Conservation (phyloP, 768 basidiomycete species). For the Mycena filopes region DNA sequence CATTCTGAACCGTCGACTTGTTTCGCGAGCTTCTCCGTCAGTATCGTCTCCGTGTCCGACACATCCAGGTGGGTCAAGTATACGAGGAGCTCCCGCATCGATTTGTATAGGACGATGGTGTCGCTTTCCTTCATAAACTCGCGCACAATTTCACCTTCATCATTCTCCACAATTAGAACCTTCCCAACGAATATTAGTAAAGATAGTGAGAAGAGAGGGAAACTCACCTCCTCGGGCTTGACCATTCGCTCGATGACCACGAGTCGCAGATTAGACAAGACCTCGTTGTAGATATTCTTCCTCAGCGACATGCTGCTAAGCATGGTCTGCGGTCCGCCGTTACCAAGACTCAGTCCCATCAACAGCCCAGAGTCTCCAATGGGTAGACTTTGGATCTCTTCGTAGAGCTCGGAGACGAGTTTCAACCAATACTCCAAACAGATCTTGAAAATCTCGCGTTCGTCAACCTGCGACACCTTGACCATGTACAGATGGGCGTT, state of each 20-base stretch:
- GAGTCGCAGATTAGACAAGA: conserved; percentile 90
- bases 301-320: conserved; percentile 82
- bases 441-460: conserved; percentile 99
- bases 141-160: conserved; percentile 98
- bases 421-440: conserved; percentile 98
- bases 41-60: conserved; percentile 93
- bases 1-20: conserved; percentile 98
- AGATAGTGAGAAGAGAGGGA: neutral
- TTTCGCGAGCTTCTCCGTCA: conserved; percentile 96
- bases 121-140: conserved; percentile 99
- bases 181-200: conserved; percentile 42
- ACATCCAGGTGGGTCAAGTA: conserved; percentile 99
- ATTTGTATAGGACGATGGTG: conserved; percentile 98
- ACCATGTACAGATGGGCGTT: conserved; percentile 99
- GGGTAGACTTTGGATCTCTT: conserved; percentile 93
- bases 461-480: conserved; percentile 97
- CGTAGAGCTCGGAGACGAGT: conserved; percentile 95
- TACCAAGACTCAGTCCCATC: conserved; percentile 90
- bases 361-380: conserved; percentile 87
- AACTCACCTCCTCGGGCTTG: conserved; percentile 94
- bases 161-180: conserved; percentile 99
- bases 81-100: conserved; percentile 96
- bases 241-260: conserved; percentile 99
- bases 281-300: conserved; percentile 96
- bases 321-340: conserved; percentile 71